Evolutionary conservation across 2,329 filamentous ascomycete genomes (phyloP), one percentile per base, ranked within the genome.

Genomic region (Trichothecium sympodiale): DNA sequence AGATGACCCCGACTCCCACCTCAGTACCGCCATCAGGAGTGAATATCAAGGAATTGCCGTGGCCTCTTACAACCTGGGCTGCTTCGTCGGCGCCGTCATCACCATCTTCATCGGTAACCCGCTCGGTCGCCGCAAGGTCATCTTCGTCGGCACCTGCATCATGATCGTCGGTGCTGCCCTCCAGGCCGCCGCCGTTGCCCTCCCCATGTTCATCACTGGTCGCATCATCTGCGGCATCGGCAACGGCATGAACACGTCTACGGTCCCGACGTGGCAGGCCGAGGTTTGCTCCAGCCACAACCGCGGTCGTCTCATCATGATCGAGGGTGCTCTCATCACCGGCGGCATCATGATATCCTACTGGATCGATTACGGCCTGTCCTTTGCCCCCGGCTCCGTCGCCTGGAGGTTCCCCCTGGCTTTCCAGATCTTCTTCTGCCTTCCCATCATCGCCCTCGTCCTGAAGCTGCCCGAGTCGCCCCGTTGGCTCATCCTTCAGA

Each of bases 101-200:
- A 74, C 73, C 39, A 77, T 76, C 17, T 80, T 79, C 45, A 74
- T 76, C 10, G 76, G 76, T 54, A 77, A 81, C 45, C 61, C 64
- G 17, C 67, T 78, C 34, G 77, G 77, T 10, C 68, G 77, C 36
- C 65, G 66, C 43, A 62, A 60, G 43, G 76, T 75, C 17, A 73
- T 79, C 38, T 65, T 77, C 48, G 60, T 77, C 31, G 75, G 74
- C 13, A 73, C 72, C 6, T 42, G 64, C 12, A 68, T 80, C 47
- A 74, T 72, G 48, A 49, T 61, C n/a, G 30, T 80, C 17, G 78
- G 76, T 7, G 72, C 71, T 1, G 59, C 65, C 28, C 61, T 82
- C 2, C 77, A 81, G 50, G 61, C 67, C 17, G 65, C 70, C 15
- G 71, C 77, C 13, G 63, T 74, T 39, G 60, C 56, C 27, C 55